phyloP scores from a whole-genome alignment of 495 filamentous ascomycete genomes.

The Penicillium canariense region DNA sequence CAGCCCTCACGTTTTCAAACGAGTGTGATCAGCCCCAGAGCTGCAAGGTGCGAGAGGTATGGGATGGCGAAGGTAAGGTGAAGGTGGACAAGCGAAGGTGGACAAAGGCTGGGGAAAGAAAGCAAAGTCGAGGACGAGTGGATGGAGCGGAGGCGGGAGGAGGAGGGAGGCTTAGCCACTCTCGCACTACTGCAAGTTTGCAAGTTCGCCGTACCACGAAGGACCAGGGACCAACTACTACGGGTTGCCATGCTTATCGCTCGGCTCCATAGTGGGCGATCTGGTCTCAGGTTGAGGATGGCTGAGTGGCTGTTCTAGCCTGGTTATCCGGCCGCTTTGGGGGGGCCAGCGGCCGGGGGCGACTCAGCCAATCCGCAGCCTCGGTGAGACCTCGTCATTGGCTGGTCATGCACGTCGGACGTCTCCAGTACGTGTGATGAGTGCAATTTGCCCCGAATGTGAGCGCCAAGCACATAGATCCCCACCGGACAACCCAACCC shows the following conservation, averaged over 20 bases:
- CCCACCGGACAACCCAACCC: not conserved
- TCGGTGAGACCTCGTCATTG: not conserved
- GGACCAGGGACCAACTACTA: not conserved
- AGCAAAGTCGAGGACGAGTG: not conserved
- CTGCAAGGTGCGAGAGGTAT: not conserved
- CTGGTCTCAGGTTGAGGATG: not conserved
- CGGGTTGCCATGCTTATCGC: conserved; percentile 5
- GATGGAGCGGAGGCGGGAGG: not conserved
- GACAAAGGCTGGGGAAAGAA: not conserved
- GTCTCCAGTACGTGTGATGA: not conserved
- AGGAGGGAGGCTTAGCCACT: conserved; percentile 9
- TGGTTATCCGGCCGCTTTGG: not conserved
- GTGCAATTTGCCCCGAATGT: not conserved
- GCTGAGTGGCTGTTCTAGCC: not conserved
- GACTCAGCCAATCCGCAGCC: conserved; percentile 3
- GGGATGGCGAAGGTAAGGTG: not conserved
- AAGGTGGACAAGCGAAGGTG: not conserved
- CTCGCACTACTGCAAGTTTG: not conserved
- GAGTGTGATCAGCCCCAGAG: conserved; percentile 18
- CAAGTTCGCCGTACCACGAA: not conserved
- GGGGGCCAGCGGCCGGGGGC: not conserved
- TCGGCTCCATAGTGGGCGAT: conserved; percentile 1
- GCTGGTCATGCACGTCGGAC: not conserved
- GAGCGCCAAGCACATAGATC: conserved; percentile 1
- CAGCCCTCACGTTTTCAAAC: conserved; percentile 2